A percentile compares a stretch with the other conserved stretches of the same genome.
Evolutionary conservation across 768 basidiomycete species (phyloP).

Genomic region (Lentinula detonsa): DNA sequence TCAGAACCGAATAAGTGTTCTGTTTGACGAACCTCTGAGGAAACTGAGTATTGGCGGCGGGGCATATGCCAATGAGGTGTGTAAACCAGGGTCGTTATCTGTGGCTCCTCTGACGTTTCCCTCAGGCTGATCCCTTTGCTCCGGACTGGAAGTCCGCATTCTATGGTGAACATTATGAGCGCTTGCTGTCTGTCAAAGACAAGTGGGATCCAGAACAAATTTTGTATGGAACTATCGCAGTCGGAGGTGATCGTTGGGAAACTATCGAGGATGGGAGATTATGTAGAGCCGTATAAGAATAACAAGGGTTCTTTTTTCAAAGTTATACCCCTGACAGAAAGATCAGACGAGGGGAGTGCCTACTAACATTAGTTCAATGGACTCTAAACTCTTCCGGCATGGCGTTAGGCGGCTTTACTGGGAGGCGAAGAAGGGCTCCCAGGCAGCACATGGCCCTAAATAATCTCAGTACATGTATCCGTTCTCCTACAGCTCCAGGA

Average conservation of each 20-base stretch:
- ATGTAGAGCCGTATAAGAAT: background rate
- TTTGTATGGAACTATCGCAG: constrained; percentile 6
- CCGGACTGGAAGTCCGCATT: constrained; percentile 12
- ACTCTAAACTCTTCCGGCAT: no score
- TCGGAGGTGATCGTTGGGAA: constrained; percentile 8
- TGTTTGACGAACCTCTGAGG: background rate
- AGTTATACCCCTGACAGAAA: background rate
- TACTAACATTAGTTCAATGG: no score
- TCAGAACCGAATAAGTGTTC: background rate
- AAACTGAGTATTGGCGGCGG: background rate
- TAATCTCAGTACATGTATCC: background rate
- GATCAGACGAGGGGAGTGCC: background rate
- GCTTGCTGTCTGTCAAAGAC: constrained; percentile 9
- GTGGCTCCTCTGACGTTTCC: background rate
- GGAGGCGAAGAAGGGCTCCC: background rate
- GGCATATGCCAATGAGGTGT: constrained; percentile 4
- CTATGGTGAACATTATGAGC: constrained; percentile 9
- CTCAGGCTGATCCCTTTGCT: constrained; percentile 4
- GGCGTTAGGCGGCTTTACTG: background rate
- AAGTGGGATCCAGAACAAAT: constrained; percentile 10
- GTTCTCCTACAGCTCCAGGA: background rate
- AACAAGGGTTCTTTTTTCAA: background rate
- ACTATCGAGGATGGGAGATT: constrained; percentile 4
- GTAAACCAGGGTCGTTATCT: background rate
- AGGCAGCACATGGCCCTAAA: background rate